A percentile compares a stretch with the other conserved stretches of the same genome.
These are phyloP conservation scores for Mucor plumbeus DNA, from an alignment of 371 early-diverging fungal species.

Conservation along the genomic window DNA sequence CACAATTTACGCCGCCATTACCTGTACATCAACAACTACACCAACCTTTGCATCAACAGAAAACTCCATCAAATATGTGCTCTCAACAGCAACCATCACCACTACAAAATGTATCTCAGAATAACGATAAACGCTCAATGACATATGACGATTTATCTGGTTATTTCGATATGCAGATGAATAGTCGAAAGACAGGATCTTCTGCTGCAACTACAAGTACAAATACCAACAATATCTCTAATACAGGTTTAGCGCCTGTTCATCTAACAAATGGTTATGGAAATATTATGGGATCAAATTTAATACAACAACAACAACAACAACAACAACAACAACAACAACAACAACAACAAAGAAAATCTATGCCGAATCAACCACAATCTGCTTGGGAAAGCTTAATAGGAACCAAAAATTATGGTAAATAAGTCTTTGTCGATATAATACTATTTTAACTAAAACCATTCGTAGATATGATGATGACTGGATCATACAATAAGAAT, in stretches of 20 bases:
- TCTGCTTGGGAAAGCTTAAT: conserved; percentile 13
- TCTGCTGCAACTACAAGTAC: not conserved
- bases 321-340: not conserved
- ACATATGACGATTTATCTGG: conserved; percentile 15
- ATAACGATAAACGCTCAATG: not conserved
- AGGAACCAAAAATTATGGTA: conserved; percentile 21
- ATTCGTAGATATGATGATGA: conserved; percentile 27
- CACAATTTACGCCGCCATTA: not conserved
- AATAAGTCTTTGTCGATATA: not conserved
- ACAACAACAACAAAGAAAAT: not conserved
- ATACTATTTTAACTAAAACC: not conserved
- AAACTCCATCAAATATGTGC: not conserved
- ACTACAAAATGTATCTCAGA: not conserved
- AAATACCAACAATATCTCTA: not conserved
- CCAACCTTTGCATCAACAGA: not conserved
- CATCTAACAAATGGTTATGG: conserved; percentile 24
- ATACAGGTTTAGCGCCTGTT: conserved; percentile 1
- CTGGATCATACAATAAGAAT: conserved; percentile 16
- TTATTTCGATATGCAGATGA: conserved; percentile 17
- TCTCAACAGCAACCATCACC: not conserved
- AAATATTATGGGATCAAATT: not conserved
- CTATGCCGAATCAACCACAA: not conserved
- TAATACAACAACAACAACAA: not conserved
- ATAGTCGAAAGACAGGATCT: not conserved
- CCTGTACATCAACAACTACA: not conserved